Base-by-base conservation (phyloP, 306 rosid species). In the Fragaria iinumae region DNA sequence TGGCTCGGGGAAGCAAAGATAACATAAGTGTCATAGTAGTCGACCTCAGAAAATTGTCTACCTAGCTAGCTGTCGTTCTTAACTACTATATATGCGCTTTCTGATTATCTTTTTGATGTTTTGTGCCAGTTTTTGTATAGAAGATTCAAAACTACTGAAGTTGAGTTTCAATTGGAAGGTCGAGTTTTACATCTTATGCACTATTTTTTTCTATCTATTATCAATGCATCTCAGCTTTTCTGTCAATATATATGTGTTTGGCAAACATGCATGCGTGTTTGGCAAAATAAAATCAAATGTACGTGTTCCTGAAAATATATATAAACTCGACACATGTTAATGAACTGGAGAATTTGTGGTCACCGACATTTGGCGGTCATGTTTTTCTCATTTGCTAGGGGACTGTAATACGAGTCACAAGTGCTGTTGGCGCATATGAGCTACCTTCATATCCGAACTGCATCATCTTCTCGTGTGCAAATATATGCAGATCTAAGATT, bases 1-100 rank as follows among this genome's bases (percentile, higher is more conserved):
- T 90, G 84, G 91, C 97, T 60, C 84, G 87, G 74, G 97, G 97
- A 57, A 88, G 95, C 87, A 84, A 79, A 76, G 98, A 94, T 77
- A 92, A 94, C 90, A 90, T 88, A 1, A 94, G 97, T 82, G 96
- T 89, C 21, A 83, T 94, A 5, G 98, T 92, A 0, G 91, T 92
- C 13, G 92, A 89, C 44, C 88, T 94, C 6, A 83, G 82, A 80
- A 81, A 81, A 76, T 41, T n/a, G 14, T 8, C 50, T 9, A 32
- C 49, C 71, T 41, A 85, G 41, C 82, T 53, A 63, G 77, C 75
- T 16, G 8, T 17, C 20, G 16, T 32, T 11, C 23, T 23, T 57
- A 23, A 23, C 64, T 9, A 23, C 4, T 9, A 59, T 4, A 27
- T 25, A 29, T 29, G 12, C 3, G 63, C 32, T 56, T 56, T 3